phyloP scores from a whole-genome alignment of 495 filamentous ascomycete genomes.

The Neurospora sp. region DNA sequence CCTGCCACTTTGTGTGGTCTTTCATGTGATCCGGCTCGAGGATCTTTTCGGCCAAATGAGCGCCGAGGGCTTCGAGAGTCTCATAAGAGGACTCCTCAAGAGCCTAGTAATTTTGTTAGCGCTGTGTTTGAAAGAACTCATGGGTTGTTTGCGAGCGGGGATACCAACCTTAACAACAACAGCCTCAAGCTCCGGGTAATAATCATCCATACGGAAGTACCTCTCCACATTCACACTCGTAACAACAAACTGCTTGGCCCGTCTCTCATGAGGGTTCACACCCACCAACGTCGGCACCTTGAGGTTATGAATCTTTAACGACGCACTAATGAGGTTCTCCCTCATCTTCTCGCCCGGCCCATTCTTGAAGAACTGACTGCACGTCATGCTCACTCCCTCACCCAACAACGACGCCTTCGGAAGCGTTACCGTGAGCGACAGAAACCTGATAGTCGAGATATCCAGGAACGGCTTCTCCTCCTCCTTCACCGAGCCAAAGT shows the following conservation, averaged over 20 bases:
- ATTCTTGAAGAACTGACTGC: constrained; percentile 22
- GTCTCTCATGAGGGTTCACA: constrained; percentile 49
- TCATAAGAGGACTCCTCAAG: constrained; percentile 49
- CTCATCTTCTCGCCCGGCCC: not conserved
- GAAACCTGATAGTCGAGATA: constrained; percentile 16
- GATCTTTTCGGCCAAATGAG: constrained; percentile 33
- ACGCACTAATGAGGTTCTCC: constrained; percentile 18
- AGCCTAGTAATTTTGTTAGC: constrained; percentile 26
- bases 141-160: not conserved
- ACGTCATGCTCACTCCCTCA: constrained; percentile 33
- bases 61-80: constrained; percentile 52
- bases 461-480: constrained; percentile 10
- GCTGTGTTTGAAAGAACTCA: not conserved
- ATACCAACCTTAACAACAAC: constrained; percentile 35
- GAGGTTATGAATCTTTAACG: constrained; percentile 31
- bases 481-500: not conserved
- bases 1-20: constrained; percentile 25
- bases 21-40: constrained; percentile 5
- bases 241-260: constrained; percentile 47
- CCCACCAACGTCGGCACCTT: constrained; percentile 51
- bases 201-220: constrained; percentile 26
- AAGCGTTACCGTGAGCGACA: constrained; percentile 33
- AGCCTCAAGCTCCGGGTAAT: constrained; percentile 37
- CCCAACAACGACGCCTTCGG: constrained; percentile 47
- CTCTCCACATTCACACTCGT: constrained; percentile 44